Base-by-base conservation (phyloP, 768 basidiomycete genomes). In the Lentinula edodes region DNA sequence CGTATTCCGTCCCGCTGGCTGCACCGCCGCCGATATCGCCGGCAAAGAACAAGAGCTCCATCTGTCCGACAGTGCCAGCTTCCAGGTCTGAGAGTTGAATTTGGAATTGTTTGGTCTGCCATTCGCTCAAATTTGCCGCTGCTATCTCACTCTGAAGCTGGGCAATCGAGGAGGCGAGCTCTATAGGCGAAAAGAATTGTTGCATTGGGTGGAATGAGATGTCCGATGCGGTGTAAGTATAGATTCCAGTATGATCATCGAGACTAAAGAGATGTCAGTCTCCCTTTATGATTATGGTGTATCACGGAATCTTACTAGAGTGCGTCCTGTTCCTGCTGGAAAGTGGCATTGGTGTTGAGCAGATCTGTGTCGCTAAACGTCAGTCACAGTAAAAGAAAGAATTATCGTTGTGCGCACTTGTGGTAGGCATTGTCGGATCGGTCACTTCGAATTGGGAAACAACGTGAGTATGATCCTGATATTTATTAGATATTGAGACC, bases 141-240 rank as follows among this genome's bases (percentile, higher is more conserved):
- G 41, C 16, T 8, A 59, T 20, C 23, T 59, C 58, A 35, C 6
- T 38, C 34, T 50, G 45, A 34, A 59, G 58, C 15, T 35, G 32
- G 16, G 45, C 6, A 36, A 59, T n/a, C 15, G 20, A 18, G n/a
- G 32, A 32, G 28, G 58, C 34, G 12, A 59, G 43, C 45, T 59
- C 43, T 1, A 2, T n/a, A 0, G 58, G 48, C 0, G 58, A 48
- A n/a, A 43, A 48, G 18, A 59, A 51, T 48, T 43, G 41, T 45
- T 59, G 58, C 43, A 59, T 28, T 6, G 58, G 32, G 20, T 59
- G 45, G 58, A 59, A 59, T 2, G 45, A 48, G n/a, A 59, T 18
- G 34, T 48, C 48, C 2, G 58, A 59, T 10, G 20, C 38, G 3
- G 58, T 59, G 38, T 48, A 48, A 16, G 58, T 51, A 20, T 36